phyloP scores from a whole-genome alignment of 192 early-diverging fungal species.

The Gamsiella multidivaricata region DNA sequence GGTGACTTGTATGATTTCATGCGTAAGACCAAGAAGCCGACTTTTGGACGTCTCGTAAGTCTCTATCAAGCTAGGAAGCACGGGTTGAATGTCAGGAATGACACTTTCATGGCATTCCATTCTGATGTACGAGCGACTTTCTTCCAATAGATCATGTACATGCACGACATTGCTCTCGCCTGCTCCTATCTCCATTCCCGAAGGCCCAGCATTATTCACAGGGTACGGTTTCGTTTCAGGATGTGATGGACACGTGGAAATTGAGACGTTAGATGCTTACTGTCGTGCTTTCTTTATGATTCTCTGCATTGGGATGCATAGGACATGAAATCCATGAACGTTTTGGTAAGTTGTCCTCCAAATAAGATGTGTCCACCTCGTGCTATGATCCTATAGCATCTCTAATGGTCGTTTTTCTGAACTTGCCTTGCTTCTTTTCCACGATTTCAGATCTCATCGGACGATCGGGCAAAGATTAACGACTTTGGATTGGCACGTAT shows the following conservation, averaged over 20 bases:
- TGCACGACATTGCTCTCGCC: slow-evolving; percentile 83
- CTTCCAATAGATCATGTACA: slow-evolving; percentile 68
- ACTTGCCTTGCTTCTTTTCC: too few relatives aligned
- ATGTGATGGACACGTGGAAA: too few relatives aligned
- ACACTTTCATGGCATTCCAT: not conserved
- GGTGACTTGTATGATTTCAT: slow-evolving; percentile 84
- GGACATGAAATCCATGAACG: slow-evolving; percentile 86
- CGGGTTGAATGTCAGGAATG: too few relatives aligned
- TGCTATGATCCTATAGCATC: too few relatives aligned
- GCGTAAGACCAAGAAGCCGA: slow-evolving; percentile 69
- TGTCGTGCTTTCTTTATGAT: not conserved
- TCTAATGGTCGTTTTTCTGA: too few relatives aligned
- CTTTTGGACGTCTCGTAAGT: slow-evolving; percentile 70
- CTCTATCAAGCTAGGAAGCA: not conserved
- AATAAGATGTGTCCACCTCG: too few relatives aligned
- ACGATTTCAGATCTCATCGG: slow-evolving; percentile 56
- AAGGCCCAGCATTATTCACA: slow-evolving; percentile 78
- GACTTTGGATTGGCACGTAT: slow-evolving; percentile 87
- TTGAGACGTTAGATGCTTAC: not conserved
- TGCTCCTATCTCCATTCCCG: slow-evolving; percentile 79
- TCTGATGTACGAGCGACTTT: not conserved
- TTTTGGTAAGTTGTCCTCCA: slow-evolving; percentile 61
- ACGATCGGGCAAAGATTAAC: slow-evolving; percentile 82
- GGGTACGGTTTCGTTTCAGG: slow-evolving; percentile 50
- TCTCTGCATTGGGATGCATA: slow-evolving; percentile 14